phyloP scores from a whole-genome alignment of 2,329 filamentous ascomycete genomes.

The Coniella vitis region DNA sequence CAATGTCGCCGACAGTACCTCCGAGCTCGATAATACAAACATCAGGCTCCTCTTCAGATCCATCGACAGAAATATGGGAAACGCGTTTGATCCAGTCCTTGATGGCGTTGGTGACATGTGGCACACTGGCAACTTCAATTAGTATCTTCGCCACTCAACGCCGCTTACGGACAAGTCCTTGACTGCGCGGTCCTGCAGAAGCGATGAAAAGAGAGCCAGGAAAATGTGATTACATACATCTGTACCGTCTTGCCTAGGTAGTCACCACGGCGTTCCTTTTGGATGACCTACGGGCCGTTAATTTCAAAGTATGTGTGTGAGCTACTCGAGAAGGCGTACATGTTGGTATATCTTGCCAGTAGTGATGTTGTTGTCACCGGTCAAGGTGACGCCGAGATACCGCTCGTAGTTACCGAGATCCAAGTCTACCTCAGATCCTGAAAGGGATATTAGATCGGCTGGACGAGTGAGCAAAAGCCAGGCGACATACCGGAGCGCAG shows the following conservation, averaged over 20 bases:
- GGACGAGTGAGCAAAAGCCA: background rate
- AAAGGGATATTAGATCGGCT: background rate
- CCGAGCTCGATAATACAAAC: conserved; percentile 72
- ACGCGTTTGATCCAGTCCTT: conserved; percentile 90
- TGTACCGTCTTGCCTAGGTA: conserved; percentile 88
- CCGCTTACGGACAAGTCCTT: background rate
- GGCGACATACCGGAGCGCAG: conserved; percentile 39
- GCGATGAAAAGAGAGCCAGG: background rate
- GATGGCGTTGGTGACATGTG: conserved; percentile 85
- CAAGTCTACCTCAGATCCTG: conserved; percentile 35
- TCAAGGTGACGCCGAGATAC: conserved; percentile 77
- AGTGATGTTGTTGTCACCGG: conserved; percentile 89
- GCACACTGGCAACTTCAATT: conserved; percentile 43
- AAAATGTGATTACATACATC: conserved; percentile 37
- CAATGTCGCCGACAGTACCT: conserved; percentile 60
- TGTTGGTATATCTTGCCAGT: conserved; percentile 93
- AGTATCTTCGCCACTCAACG: background rate
- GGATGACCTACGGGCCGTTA: conserved; percentile 24
- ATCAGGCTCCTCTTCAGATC: conserved; percentile 75
- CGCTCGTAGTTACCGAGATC: conserved; percentile 53
- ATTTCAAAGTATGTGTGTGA: background rate
- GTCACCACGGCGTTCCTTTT: conserved; percentile 58
- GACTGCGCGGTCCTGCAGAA: too few species aligned
- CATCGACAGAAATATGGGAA: conserved; percentile 77
- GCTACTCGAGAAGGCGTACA: conserved; percentile 57